Percentiles rank a stretch among this genome's conserved stretches.
Evolutionary conservation across 352 stramenopile genomes (phyloP).

Genomic region (Phytopythium boreale): DNA sequence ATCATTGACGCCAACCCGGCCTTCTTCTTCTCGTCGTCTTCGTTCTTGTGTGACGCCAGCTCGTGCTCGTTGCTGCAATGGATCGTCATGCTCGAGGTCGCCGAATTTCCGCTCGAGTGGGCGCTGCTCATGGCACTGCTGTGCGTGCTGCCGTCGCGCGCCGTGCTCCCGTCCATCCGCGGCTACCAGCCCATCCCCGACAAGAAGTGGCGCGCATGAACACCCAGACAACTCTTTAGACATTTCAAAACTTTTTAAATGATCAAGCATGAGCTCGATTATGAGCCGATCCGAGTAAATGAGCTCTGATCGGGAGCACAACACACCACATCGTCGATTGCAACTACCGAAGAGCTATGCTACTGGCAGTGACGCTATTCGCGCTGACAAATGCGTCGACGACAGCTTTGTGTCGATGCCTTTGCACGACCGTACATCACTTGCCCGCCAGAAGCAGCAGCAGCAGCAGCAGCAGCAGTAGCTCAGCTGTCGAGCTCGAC

Average conservation of each 20-base stretch:
- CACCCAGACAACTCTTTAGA: not conserved
- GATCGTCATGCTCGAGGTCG: constrained; percentile 57
- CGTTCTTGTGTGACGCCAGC: constrained; percentile 11
- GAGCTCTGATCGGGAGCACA: not conserved
- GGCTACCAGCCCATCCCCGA: constrained; percentile 51
- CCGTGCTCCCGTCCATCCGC: constrained; percentile 49
- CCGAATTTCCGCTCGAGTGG: constrained; percentile 63
- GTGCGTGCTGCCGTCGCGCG: constrained; percentile 50
- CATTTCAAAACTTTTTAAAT: not conserved
- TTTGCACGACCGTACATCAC: too few relatives aligned
- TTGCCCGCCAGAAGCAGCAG: not conserved
- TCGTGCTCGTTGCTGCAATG: constrained; percentile 36
- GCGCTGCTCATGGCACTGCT: constrained; percentile 52
- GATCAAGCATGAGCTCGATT: not conserved
- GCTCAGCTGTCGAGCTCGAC: constrained; percentile 2
- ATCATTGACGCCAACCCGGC: constrained; percentile 58
- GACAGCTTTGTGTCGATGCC: too few relatives aligned
- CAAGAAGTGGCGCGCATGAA: constrained; percentile 10
- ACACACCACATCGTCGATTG: too few relatives aligned
- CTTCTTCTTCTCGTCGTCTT: constrained; percentile 57
- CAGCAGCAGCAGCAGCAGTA: too few relatives aligned
- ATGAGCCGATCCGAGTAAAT: not conserved
- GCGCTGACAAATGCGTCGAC: too few relatives aligned
- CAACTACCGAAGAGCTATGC: too few relatives aligned
- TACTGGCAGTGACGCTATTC: too few relatives aligned